Evolutionary conservation across 371 early-diverging fungal species (phyloP).

Genomic region (Phascolomyces articulosus): DNA sequence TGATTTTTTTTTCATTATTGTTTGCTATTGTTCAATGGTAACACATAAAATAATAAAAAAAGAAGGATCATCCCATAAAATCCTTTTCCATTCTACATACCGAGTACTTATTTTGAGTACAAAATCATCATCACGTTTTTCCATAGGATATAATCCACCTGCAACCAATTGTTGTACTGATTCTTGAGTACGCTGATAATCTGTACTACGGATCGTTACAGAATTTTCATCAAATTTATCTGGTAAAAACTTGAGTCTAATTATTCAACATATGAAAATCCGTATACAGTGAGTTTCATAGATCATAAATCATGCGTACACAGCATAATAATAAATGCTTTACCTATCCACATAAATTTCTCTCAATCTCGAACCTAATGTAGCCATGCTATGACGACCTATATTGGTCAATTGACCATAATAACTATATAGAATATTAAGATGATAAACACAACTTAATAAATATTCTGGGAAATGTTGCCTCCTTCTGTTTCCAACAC

Average conservation of each 20-base stretch:
- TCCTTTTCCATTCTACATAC: slow-evolving; percentile 19
- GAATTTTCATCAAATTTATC: slow-evolving; percentile 39
- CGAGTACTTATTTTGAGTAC: slow-evolving; percentile 40
- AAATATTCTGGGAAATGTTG: too few species aligned
- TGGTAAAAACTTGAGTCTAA: slow-evolving; percentile 46
- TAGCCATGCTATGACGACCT: slow-evolving; percentile 66
- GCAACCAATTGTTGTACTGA: slow-evolving; percentile 72
- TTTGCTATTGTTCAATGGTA: too few species aligned
- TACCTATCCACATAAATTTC: slow-evolving; percentile 67
- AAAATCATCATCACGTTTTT: slow-evolving; percentile 29
- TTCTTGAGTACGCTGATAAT: slow-evolving; percentile 75
- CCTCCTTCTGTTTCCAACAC: slow-evolving; percentile 6
- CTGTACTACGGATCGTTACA: slow-evolving; percentile 68
- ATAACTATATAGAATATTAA: slow-evolving; percentile 38
- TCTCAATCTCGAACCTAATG: slow-evolving; percentile 62
- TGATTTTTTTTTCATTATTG: neutral
- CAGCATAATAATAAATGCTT: neutral
- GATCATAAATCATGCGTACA: neutral
- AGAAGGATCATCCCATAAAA: too few species aligned
- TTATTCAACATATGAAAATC: neutral
- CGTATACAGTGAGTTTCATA: neutral
- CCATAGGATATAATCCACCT: slow-evolving; percentile 66
- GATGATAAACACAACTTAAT: too few species aligned
- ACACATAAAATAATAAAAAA: too few species aligned
- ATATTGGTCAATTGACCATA: slow-evolving; percentile 80